Evolutionary conservation across 2,329 filamentous ascomycete genomes (phyloP).

Genomic region (Paraconiothyrium sp.): DNA sequence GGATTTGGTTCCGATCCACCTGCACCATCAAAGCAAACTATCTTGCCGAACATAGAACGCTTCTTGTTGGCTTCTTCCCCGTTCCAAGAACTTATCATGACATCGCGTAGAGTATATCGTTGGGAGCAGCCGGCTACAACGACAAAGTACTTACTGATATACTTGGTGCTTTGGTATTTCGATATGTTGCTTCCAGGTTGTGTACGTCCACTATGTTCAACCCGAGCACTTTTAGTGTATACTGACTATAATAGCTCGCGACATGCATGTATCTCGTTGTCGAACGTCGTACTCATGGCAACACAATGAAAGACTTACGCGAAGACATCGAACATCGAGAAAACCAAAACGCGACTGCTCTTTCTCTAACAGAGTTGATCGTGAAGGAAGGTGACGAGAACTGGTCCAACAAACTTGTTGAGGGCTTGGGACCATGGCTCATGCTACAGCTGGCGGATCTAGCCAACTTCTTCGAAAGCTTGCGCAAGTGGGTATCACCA

Average conservation of each 20-base stretch:
- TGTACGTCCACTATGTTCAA: slow-evolving; percentile 26
- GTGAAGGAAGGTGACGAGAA: slow-evolving; percentile 48
- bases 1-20: slow-evolving; percentile 44
- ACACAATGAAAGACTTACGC: slow-evolving; percentile 39
- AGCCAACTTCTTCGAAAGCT: slow-evolving; percentile 46
- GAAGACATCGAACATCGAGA: slow-evolving; percentile 44
- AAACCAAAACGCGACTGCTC: slow-evolving; percentile 40
- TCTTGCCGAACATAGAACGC: slow-evolving; percentile 49
- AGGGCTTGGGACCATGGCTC: slow-evolving; percentile 43
- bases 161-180: slow-evolving; percentile 36
- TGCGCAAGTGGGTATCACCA: slow-evolving; percentile 37
- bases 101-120: slow-evolving; percentile 46
- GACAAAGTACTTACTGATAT: slow-evolving; percentile 38
- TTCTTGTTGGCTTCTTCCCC: slow-evolving; percentile 50
- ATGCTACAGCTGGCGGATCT: slow-evolving; percentile 49
- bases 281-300: slow-evolving; percentile 28
- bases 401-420: slow-evolving; percentile 45
- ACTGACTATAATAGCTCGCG: slow-evolving; percentile 27
- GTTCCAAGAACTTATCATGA: slow-evolving; percentile 48
- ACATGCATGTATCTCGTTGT: slow-evolving; percentile 34
- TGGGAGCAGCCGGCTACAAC: slow-evolving; percentile 49
- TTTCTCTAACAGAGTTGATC: slow-evolving; percentile 48
- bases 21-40: slow-evolving; percentile 40
- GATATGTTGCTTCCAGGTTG: slow-evolving; percentile 39
- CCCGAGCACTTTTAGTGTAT: neutral